Conservation (phyloP, 305 asterid genomes). For the Fraxinus dipetala region DNA sequence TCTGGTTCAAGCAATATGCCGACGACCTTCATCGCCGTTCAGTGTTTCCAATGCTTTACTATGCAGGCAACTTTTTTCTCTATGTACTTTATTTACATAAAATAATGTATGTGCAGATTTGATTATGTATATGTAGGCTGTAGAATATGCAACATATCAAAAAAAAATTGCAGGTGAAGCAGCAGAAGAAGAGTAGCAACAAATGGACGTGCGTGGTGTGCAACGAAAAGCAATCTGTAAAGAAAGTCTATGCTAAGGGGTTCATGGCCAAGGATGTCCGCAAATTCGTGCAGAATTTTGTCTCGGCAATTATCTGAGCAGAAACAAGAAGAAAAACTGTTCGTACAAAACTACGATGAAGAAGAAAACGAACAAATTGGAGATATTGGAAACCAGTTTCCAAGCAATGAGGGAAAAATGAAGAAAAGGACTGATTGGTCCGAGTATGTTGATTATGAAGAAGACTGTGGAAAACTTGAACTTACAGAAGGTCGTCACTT, state of each 20-base stretch:
- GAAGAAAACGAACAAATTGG: not conserved
- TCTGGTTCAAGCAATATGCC: constrained; percentile 37
- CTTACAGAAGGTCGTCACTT: constrained; percentile 36
- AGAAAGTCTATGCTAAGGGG: constrained; percentile 58
- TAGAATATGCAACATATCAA: not conserved
- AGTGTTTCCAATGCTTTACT: constrained; percentile 76
- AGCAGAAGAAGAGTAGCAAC: constrained; percentile 87
- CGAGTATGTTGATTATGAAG: constrained; percentile 57
- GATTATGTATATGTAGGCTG: not conserved
- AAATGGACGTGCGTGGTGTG: constrained; percentile 89
- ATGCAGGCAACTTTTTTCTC: constrained; percentile 58
- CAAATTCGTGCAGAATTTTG: constrained; percentile 74
- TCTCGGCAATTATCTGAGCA: constrained; percentile 64
- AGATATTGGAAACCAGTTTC: constrained; percentile 18
- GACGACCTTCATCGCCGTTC: constrained; percentile 63
- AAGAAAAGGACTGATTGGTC: constrained; percentile 69
- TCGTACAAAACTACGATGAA: not conserved
- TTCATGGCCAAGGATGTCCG: constrained; percentile 80
- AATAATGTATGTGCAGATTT: not conserved
- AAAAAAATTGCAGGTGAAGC: constrained; percentile 67
- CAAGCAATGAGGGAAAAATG: constrained; percentile 7
- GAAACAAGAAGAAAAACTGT: constrained; percentile 4
- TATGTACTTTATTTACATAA: not conserved
- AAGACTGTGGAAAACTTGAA: constrained; percentile 23
- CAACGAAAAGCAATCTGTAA: constrained; percentile 78